Conservation (phyloP, 1,284 basidiomycete species). For the Peniophora sp. region DNA sequence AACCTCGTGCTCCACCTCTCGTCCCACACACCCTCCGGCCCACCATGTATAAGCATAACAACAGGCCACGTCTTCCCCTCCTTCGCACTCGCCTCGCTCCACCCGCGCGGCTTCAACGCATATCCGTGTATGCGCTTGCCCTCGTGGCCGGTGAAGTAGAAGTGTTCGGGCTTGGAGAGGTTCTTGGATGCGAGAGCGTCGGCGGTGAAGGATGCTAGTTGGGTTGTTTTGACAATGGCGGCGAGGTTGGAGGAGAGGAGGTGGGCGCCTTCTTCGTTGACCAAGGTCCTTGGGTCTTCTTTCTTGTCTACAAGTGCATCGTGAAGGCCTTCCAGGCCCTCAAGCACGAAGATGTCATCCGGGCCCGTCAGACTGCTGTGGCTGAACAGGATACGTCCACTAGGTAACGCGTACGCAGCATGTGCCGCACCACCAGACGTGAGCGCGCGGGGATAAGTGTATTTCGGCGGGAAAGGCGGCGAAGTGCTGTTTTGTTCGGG, state of each 20-base stretch:
- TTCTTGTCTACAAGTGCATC: constrained; percentile 15
- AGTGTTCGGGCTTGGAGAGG: constrained; percentile 60
- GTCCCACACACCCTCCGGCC: constrained; percentile 76
- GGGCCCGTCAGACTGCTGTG: constrained; percentile 64
- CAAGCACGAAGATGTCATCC: constrained; percentile 63
- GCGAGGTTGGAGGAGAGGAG: background rate
- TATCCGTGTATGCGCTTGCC: constrained; percentile 74
- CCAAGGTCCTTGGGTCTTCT: background rate
- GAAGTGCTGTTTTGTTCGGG: constrained; percentile 43
- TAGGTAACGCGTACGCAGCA: constrained; percentile 49
- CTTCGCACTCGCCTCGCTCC: constrained; percentile 54
- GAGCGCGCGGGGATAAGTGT: constrained; percentile 47
- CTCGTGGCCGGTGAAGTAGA: constrained; percentile 81
- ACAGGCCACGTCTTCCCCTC: constrained; percentile 53
- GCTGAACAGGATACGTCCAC: constrained; percentile 59
- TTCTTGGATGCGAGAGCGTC: constrained; percentile 47
- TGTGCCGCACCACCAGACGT: constrained; percentile 50
- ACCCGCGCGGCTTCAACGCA: constrained; percentile 73
- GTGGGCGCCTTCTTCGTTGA: background rate
- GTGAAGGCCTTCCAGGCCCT: too few species aligned
- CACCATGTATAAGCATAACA: constrained; percentile 71
- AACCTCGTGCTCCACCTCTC: constrained; percentile 82
- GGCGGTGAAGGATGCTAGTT: constrained; percentile 57
- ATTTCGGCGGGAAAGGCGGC: constrained; percentile 39
- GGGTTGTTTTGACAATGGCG: constrained; percentile 28